Base-by-base conservation (phyloP, 176 grass and related monocot species). In the Poa annua region DNA sequence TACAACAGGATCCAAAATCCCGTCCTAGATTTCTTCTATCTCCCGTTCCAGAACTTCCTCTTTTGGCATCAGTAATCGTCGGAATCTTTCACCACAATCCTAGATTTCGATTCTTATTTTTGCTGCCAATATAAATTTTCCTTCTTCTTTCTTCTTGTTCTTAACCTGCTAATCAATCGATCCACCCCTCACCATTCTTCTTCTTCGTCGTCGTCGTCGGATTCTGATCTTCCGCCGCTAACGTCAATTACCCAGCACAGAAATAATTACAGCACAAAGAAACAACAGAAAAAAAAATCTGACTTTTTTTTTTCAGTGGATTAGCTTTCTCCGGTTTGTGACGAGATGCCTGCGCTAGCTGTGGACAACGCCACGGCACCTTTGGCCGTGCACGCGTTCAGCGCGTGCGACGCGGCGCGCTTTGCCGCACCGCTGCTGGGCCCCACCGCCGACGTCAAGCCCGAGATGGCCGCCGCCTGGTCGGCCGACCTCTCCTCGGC, bases 281-380 rank as follows among this genome's bases (percentile, higher is more conserved):
- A 65, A 82, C 29, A 65, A 82, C 29, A 29, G 29, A 29, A 29
- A 29, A 29, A 1, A 29, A 29, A 29, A 29, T 8, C 73, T 86
- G 61, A 77, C 73, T 57, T 5, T 66, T 72, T 73, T 22, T 16
- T 51, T 67, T 26, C 61, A 67, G 84, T 80, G 88, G 80, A 84
- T 51, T 66, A 80, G 25, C 61, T 72, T 86, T 90, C 88, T 83
- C 88, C 88, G 84, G 84, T 68, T 26, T 79, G 84, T 85, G 84
- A 88, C 93, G 95, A 92, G 92, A 97, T 97, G 95, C 88, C 90
- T 88, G 92, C 95, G 59, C 90, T 97, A 65, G 90, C 90, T 35
- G 92, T 97, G 29, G 94, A 97, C 36, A 39, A 42, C 87, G 92
- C 89, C 22, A 56, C 92, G 13, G 78, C 85, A 56, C 94, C 91